Base-by-base conservation (phyloP, 2,329 filamentous ascomycete species). In the Phaeosphaeria sp. region DNA sequence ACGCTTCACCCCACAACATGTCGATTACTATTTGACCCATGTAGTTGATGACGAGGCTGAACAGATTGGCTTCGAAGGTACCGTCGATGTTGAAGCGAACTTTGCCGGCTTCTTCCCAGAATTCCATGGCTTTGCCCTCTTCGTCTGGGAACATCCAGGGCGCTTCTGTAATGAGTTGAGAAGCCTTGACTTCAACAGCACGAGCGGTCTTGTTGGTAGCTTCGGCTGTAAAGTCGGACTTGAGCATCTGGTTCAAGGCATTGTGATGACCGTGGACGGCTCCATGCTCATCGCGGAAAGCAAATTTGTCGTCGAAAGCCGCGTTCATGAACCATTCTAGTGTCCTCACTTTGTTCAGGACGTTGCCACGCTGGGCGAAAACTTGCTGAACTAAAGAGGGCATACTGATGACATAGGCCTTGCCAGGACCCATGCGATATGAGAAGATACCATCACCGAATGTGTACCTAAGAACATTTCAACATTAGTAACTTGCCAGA, bases 321-420 rank as follows among this genome's bases (percentile, higher is more conserved):
- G 57, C 53, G 4, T 57, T 57, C 57, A 60, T 63, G 52, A 63
- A 63, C 60, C 60, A 63, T 27, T 63, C 54, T 13, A 63, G 49
- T 2, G 57, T 58, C 30, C 55, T 59, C 24, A 60, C 49, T 33
- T 63, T 60, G 49, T 56, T 57, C 24, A 63, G 54, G 2, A 49
- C 46, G 15, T 44, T 49, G 17, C 43, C 30, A 18, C 46, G 55
- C 40, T 60, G 57, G 9, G 60, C 60, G 27, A 63, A 63, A 22
- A 60, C 48, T 36, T 63, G 60, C 25, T 58, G 57, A 7, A 63
- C 57, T 3, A 60, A 55, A 3, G 60, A 60, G 4, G 60, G 60
- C 57, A 63, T 63, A 25, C 60, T 60, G 54, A 63, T 43, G 30
- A 58, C 55, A 42, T 63, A 63, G 57, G 56, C 59, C 30, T 52